Base-by-base conservation (phyloP, 495 filamentous ascomycete genomes). In the Hypoxylon crocopeplum region DNA sequence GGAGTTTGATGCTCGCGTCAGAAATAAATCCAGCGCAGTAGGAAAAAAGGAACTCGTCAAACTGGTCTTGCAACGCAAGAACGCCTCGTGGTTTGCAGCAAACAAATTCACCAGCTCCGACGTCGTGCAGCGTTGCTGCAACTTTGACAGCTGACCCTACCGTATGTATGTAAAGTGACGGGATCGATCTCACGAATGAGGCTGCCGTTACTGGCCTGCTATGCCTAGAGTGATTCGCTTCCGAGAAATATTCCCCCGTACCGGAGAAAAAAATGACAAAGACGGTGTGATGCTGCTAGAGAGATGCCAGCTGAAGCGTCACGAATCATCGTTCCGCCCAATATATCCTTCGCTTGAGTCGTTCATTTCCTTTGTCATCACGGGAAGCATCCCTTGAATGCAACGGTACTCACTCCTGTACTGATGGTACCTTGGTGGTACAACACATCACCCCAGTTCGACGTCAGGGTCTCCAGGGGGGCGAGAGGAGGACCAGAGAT, bases 141-240 rank as follows among this genome's bases (percentile, higher is more conserved):
- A 61, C 65, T 70, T 66, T 70, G 68, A 59, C 68, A 70, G 65
- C 55, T 56, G 33, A 30, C 37, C 48, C 30, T 17, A 39, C n/a
- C 32, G 22, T 3, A 27, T n/a, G n/a, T n/a, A n/a, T n/a, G n/a
- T n/a, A n/a, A n/a, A n/a, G n/a, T n/a, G n/a, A n/a, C n/a, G n/a
- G n/a, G n/a, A n/a, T n/a, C 17, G 38, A 50, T 54, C 30, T 46
- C 20, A 21, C 34, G 17, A 38, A 32, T 36, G 38, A 49, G 56
- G n/a, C n/a, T n/a, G n/a, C n/a, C n/a, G n/a, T n/a, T n/a, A n/a
- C n/a, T n/a, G n/a, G n/a, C n/a, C n/a, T n/a, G n/a, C n/a, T n/a
- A n/a, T n/a, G n/a, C n/a, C n/a, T n/a, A n/a, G n/a, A n/a, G n/a
- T n/a, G n/a, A n/a, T n/a, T n/a, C n/a, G n/a, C n/a, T n/a, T n/a